A percentile compares a stretch with the other conserved stretches of the same genome.
These are phyloP conservation scores for Paramecium sonneborni DNA, from an alignment of 73 alveolate genomes.

Conservation along the genomic window DNA sequence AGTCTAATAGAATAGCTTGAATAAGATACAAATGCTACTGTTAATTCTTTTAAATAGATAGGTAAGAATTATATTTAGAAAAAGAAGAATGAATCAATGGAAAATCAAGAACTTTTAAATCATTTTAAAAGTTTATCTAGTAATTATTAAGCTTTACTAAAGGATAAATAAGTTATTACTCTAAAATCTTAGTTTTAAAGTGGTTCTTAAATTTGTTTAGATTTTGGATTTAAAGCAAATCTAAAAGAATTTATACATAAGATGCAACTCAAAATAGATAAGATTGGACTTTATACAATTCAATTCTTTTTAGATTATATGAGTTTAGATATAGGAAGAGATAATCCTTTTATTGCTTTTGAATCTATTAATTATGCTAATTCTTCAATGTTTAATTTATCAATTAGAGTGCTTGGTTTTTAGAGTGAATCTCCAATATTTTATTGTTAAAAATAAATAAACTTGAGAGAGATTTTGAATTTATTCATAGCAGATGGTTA, in stretches of 20 bases:
- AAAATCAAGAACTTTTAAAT: neutral
- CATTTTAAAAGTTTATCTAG: constrained; percentile 1
- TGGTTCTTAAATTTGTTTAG: constrained; percentile 27
- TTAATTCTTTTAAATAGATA: neutral
- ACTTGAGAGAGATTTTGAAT: constrained; percentile 58
- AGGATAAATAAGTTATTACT: neutral
- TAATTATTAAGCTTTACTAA: neutral
- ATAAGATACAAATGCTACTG: constrained; percentile 43
- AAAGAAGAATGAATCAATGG: constrained; percentile 28
- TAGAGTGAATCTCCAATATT: constrained; percentile 21
- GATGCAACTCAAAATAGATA: constrained; percentile 20
- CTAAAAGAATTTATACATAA: constrained; percentile 44
- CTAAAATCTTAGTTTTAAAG: neutral
- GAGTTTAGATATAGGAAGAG: neutral
- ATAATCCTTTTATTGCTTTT: constrained; percentile 52
- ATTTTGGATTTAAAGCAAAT: constrained; percentile 18
- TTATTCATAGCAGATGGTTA: constrained; percentile 66
- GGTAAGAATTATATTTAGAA: neutral
- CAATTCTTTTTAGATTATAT: constrained; percentile 1
- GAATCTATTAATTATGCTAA: constrained; percentile 46
- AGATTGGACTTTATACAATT: constrained; percentile 13
- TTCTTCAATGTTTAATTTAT: constrained; percentile 3
- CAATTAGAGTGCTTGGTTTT: constrained; percentile 32
- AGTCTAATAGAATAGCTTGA: constrained; percentile 14
- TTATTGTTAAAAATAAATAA: constrained; percentile 33